A percentile compares a stretch with the other conserved stretches of the same genome.
These are phyloP conservation scores for Quercus agrifolia DNA, from an alignment of 306 rosid genomes.

Conservation along the genomic window DNA sequence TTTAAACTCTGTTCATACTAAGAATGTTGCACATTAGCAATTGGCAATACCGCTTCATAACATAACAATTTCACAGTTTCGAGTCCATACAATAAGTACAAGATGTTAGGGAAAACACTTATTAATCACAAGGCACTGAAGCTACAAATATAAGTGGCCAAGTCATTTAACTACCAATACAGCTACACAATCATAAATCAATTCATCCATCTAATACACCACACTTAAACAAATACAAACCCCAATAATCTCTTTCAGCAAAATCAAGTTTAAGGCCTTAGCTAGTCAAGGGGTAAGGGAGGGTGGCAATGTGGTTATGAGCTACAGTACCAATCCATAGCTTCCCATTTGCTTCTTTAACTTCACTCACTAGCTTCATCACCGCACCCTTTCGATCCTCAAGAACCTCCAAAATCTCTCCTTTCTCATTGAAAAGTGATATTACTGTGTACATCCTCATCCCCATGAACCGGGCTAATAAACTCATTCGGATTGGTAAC, in stretches of 20 bases:
- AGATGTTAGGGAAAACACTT: not conserved
- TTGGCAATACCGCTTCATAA: too few relatives aligned
- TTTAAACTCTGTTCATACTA: not conserved
- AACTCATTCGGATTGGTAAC: constrained; percentile 62
- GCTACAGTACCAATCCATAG: constrained; percentile 98
- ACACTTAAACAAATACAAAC: constrained; percentile 5
- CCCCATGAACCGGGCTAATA: constrained; percentile 67
- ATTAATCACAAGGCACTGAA: not conserved
- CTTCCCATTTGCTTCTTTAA: constrained; percentile 66
- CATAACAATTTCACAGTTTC: not conserved
- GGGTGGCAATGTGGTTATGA: constrained; percentile 83
- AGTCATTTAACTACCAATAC: not conserved
- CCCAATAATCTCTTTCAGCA: not conserved
- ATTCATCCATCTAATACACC: not conserved
- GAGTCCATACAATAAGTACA: not conserved
- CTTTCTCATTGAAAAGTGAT: constrained; percentile 53
- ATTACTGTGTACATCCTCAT: constrained; percentile 86
- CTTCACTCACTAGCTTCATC: constrained; percentile 89
- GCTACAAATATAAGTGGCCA: not conserved
- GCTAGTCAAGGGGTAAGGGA: constrained; percentile 53
- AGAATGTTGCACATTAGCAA: not conserved
- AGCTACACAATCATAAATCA: not conserved
- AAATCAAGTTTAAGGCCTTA: not conserved
- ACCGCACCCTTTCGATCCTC: constrained; percentile 67
- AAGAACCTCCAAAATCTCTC: constrained; percentile 74